phyloP scores from a whole-genome alignment of 495 filamentous ascomycete species.

The Sordaria brevicollis region DNA sequence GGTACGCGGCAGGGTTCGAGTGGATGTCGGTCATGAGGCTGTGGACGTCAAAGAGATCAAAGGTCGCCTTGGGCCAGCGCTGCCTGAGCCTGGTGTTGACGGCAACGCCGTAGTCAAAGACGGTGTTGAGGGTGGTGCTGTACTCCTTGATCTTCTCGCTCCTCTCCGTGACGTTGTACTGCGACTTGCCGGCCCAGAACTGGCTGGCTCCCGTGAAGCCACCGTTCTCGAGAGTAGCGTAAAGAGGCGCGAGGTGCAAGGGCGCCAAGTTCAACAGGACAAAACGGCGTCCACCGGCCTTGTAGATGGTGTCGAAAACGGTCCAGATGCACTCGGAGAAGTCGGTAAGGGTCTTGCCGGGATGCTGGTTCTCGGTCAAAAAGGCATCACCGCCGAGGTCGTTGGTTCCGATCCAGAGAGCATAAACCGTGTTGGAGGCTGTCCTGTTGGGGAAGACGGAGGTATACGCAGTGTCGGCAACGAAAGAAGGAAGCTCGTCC shows the following conservation, averaged over 20 bases:
- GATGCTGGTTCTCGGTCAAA: slow-evolving; percentile 49
- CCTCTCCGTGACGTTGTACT: slow-evolving; percentile 35
- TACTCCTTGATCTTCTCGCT: slow-evolving; percentile 51
- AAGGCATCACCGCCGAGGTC: slow-evolving; percentile 57
- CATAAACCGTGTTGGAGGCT: slow-evolving; percentile 52
- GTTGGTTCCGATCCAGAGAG: slow-evolving; percentile 73
- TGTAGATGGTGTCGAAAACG: slow-evolving; percentile 48
- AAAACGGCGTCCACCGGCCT: slow-evolving; percentile 55
- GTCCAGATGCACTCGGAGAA: slow-evolving; percentile 57
- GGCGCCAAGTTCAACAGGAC: slow-evolving; percentile 57
- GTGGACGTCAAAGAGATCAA: slow-evolving; percentile 58
- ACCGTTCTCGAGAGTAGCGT: slow-evolving; percentile 39
- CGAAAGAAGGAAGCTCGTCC: slow-evolving; percentile 60
- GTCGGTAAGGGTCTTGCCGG: slow-evolving; percentile 46
- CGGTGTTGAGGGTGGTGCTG: slow-evolving; percentile 48
- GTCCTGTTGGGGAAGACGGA: slow-evolving; percentile 41
- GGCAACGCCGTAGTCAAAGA: slow-evolving; percentile 51
- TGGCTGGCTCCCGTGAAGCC: slow-evolving; percentile 36
- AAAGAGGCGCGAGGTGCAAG: slow-evolving; percentile 51
- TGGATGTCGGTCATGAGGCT: slow-evolving; percentile 53
- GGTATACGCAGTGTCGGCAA: slow-evolving; percentile 46
- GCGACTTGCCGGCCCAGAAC: slow-evolving; percentile 50
- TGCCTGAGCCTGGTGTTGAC: slow-evolving; percentile 40
- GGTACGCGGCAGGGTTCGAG: slow-evolving; percentile 43
- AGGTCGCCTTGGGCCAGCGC: slow-evolving; percentile 47